A percentile compares a stretch with the other conserved stretches of the same genome.
Evolutionary conservation across 129 eudicot species (phyloP).

Genomic region (sunflower (Helianthus annuus)): HanXRQr2.0-SUNRISE NC_035441.2:120686087-120686586

Average conservation of each 20-base stretch:
- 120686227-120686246: not conserved
- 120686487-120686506: not conserved
- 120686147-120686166: not conserved
- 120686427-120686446: not conserved
- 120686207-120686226: not conserved
- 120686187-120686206: not conserved
- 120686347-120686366: not conserved
- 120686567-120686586: not conserved
- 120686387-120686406: not conserved
- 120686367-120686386: not conserved
- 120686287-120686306: not conserved
- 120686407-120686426: not conserved
- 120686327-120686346: not conserved
- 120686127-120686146: not conserved
- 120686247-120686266: not conserved
- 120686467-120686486: not conserved
- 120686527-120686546: not conserved
- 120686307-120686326: not conserved
- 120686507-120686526: not conserved
- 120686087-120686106: not conserved
- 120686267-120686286: not conserved
- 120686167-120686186: not conserved
- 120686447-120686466: not conserved
- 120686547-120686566: not conserved
- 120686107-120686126: not conserved